Evolutionary conservation across 148 eudicot genomes (phyloP).

Genomic region (Rhododendron williamsianum): DNA sequence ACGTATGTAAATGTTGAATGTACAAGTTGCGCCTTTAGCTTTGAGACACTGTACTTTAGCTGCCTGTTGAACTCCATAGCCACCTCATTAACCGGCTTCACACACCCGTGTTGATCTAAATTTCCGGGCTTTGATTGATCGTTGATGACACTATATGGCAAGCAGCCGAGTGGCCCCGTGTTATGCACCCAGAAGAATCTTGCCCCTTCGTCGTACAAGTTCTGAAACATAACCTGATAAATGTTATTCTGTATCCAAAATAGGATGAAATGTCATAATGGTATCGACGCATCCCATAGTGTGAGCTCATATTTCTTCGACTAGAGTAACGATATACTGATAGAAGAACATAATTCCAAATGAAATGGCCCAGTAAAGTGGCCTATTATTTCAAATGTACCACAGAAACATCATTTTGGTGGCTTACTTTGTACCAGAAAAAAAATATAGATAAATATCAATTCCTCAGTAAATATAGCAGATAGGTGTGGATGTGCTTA

Average conservation of each 20-base stretch:
- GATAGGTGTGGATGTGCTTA: not conserved
- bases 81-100: not conserved
- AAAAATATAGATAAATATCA: not conserved
- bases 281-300: not conserved
- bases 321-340: no score
- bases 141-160: conserved; percentile 4
- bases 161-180: conserved; percentile 8
- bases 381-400: not conserved
- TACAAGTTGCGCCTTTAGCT: not conserved
- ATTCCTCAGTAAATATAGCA: not conserved
- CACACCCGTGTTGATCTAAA: not conserved
- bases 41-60: not conserved
- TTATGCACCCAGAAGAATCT: conserved; percentile 12
- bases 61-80: conserved; percentile 7
- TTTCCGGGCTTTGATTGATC: not conserved
- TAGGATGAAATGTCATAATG: not conserved
- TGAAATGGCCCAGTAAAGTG: not conserved
- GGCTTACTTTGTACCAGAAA: not conserved
- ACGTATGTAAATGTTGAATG: conserved; percentile 20
- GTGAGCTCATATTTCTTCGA: not conserved
- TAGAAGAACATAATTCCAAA: no score
- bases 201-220: not conserved
- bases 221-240: conserved; percentile 5
- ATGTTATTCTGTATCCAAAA: not conserved
- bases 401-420: not conserved